phyloP scores from a whole-genome alignment of 2,329 filamentous ascomycete genomes.

The Colletotrichum musae region DNA sequence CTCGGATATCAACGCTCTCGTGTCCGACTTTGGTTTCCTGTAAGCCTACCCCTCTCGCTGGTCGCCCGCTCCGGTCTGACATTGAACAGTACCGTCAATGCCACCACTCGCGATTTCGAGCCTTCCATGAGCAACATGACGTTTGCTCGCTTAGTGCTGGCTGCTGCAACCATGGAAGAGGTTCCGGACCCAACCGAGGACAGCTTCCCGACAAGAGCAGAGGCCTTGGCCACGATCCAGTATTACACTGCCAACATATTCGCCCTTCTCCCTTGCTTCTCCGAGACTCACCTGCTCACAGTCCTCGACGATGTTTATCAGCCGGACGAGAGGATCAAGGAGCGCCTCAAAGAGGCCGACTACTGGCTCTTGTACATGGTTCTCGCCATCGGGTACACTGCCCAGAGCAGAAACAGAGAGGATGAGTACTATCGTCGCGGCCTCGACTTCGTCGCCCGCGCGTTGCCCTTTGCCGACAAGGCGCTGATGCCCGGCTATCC shows the following conservation, averaged over 20 bases:
- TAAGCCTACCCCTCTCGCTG: conserved; percentile 57
- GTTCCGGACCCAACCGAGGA: conserved; percentile 74
- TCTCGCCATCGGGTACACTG: conserved; percentile 83
- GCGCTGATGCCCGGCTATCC: conserved; percentile 89
- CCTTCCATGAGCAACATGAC: conserved; percentile 91
- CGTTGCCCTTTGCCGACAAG: conserved; percentile 83
- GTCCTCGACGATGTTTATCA: conserved; percentile 88
- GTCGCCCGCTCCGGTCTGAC: conserved; percentile 11
- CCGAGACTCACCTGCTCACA: conserved; percentile 82
- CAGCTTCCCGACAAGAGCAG: conserved; percentile 79
- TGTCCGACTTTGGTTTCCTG: conserved; percentile 94
- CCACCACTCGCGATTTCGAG: conserved; percentile 94
- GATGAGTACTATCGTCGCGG: conserved; percentile 73
- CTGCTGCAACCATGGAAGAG: conserved; percentile 82
- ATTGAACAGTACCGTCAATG: conserved; percentile 83
- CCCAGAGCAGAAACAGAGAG: conserved; percentile 79
- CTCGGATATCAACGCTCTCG: conserved; percentile 89
- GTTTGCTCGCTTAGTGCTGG: conserved; percentile 89
- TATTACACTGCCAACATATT: conserved; percentile 90
- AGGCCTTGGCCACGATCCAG: conserved; percentile 79
- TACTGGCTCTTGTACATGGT: conserved; percentile 93
- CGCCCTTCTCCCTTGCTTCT: conserved; percentile 84
- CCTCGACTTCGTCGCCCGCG: conserved; percentile 71
- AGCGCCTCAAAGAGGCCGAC: conserved; percentile 74
- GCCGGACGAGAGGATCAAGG: conserved; percentile 68